Conservation (phyloP, 2,329 filamentous ascomycete species). For the Cyphellophora europaea region DNA sequence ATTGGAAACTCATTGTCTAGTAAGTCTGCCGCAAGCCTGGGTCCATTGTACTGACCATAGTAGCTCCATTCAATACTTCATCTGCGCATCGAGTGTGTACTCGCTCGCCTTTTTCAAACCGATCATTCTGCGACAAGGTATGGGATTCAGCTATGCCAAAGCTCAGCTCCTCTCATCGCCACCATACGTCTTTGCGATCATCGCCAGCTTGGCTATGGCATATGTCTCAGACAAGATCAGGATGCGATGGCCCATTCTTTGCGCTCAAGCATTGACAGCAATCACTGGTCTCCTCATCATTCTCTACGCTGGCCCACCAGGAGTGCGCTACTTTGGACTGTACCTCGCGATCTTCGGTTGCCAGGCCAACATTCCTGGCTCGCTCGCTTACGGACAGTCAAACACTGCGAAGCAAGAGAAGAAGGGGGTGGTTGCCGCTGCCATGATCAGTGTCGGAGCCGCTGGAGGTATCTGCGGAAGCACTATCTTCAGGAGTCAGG, state of each 20-base stretch:
- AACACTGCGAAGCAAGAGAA: slow-evolving; percentile 5
- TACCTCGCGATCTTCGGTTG: slow-evolving; percentile 50
- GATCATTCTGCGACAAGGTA: slow-evolving; percentile 56
- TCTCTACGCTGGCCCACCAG: slow-evolving; percentile 29
- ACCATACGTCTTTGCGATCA: slow-evolving; percentile 55
- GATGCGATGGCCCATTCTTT: slow-evolving; percentile 55
- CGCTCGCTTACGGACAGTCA: slow-evolving; percentile 4
- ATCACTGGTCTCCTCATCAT: slow-evolving; percentile 58
- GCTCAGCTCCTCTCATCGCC: slow-evolving; percentile 65
- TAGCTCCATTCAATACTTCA: slow-evolving; percentile 6
- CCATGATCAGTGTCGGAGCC: slow-evolving; percentile 8
- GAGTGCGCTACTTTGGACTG: slow-evolving; percentile 5
- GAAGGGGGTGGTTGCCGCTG: slow-evolving; percentile 5
- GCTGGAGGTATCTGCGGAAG: slow-evolving; percentile 6
- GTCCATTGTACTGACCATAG: background rate
- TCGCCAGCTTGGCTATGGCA: slow-evolving; percentile 51
- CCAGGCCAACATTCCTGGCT: slow-evolving; percentile 2
- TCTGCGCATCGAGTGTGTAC: slow-evolving; percentile 10
- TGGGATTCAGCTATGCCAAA: slow-evolving; percentile 55
- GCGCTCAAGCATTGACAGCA: slow-evolving; percentile 45
- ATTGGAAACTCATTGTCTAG: slow-evolving; percentile 12
- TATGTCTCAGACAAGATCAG: slow-evolving; percentile 59
- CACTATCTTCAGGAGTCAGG: slow-evolving; percentile 47
- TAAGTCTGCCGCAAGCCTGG: background rate
- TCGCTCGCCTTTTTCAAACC: slow-evolving; percentile 71